Conservation (phyloP, 345 rosid genomes). For the Isatis tinctoria region DNA sequence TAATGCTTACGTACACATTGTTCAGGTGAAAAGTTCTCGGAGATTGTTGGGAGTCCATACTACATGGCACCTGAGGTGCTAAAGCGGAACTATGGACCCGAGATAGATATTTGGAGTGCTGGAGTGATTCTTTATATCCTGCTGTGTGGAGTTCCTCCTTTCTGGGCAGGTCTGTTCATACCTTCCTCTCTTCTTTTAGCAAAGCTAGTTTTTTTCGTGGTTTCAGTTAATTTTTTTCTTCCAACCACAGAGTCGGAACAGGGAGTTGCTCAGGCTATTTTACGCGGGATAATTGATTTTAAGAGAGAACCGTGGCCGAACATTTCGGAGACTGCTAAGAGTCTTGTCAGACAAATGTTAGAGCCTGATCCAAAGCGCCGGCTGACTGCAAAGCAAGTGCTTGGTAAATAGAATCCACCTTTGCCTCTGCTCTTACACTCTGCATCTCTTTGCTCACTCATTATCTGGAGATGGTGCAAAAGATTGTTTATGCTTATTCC, state of each 20-base stretch:
- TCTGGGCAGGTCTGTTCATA: conserved; percentile 86
- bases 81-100: conserved; percentile 95
- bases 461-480: not conserved
- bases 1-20: not conserved
- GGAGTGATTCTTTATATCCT: conserved; percentile 96
- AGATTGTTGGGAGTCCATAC: conserved; percentile 99
- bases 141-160: conserved; percentile 97
- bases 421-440: not conserved
- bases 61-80: conserved; percentile 99
- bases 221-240: not conserved
- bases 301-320: conserved; percentile 99
- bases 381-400: conserved; percentile 90
- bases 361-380: conserved; percentile 98
- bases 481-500: not conserved
- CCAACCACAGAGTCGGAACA: conserved; percentile 85
- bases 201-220: not conserved
- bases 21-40: conserved; percentile 91
- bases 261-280: conserved; percentile 99
- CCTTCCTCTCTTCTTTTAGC: conserved; percentile 3
- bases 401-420: conserved; percentile 49
- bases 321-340: conserved; percentile 89
- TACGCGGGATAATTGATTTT: conserved; percentile 94
- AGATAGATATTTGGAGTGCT: conserved; percentile 99
- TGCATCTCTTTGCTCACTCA: not conserved
- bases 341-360: conserved; percentile 86